Percentiles rank a stretch among this genome's conserved stretches.
Evolutionary conservation across 345 rosid genomes (phyloP).

Genomic region (Cardamine resedifolia): DNA sequence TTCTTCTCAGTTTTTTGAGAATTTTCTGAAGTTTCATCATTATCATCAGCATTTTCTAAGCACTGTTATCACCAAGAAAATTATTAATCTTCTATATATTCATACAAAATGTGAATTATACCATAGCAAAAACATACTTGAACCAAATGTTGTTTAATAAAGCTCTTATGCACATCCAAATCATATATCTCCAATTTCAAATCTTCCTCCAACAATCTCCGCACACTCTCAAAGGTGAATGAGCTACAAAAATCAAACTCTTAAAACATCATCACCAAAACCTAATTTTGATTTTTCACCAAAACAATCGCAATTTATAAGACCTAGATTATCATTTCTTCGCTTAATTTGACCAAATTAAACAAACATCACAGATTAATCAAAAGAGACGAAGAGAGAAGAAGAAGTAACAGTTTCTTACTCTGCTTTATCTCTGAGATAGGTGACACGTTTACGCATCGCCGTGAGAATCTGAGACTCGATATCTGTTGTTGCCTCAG

Average conservation of each 20-base stretch:
- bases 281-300: too few species aligned
- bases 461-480: neutral
- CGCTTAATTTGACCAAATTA: neutral
- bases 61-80: conserved; percentile 24
- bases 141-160: conserved; percentile 53
- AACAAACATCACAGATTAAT: neutral
- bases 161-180: too few species aligned
- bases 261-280: too few species aligned
- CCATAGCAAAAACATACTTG: neutral
- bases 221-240: too few species aligned
- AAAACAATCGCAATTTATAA: neutral
- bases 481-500: neutral
- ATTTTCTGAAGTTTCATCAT: conserved; percentile 50
- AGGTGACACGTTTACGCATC: neutral
- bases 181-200: too few species aligned
- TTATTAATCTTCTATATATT: too few species aligned
- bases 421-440: neutral
- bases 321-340: neutral
- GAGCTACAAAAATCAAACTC: too few species aligned
- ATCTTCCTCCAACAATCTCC: too few species aligned
- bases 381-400: neutral
- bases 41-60: conserved; percentile 44
- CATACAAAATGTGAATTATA: neutral
- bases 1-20: conserved; percentile 44
- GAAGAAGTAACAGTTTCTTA: neutral